These are phyloP conservation scores for Fragaria iinumae DNA, from an alignment of 306 rosid genomes.

Conservation along the genomic window DNA sequence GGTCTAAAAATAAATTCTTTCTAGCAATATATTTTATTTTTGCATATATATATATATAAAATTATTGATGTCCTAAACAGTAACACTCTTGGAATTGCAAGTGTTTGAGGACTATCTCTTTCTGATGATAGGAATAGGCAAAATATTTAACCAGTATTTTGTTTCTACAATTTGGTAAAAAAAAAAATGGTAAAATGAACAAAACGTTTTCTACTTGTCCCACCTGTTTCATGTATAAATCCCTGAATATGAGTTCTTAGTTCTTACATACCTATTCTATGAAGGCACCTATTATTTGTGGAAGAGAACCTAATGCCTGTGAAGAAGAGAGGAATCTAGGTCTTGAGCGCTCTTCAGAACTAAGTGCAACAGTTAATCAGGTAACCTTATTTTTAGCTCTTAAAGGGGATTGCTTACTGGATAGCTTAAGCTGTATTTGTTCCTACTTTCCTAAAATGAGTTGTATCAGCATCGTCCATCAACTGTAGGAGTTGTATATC, in stretches of 20 bases:
- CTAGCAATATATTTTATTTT: neutral
- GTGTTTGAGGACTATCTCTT: constrained; percentile 23
- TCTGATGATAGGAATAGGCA: neutral
- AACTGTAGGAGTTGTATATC: constrained; percentile 6
- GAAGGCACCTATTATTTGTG: constrained; percentile 87
- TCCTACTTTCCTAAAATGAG: constrained; percentile 9
- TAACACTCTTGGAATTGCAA: neutral
- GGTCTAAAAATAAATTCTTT: neutral
- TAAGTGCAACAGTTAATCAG: constrained; percentile 85
- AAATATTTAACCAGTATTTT: neutral
- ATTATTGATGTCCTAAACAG: neutral
- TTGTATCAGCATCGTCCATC: constrained; percentile 25
- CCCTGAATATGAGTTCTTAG: constrained; percentile 32
- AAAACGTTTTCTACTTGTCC: constrained; percentile 9
- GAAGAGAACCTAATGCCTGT: constrained; percentile 88
- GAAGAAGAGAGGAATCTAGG: constrained; percentile 84
- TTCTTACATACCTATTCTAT: constrained; percentile 26
- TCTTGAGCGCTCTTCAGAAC: constrained; percentile 72
- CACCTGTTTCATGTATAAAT: neutral
- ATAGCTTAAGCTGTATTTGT: constrained; percentile 7
- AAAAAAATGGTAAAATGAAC: neutral
- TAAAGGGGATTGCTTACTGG: neutral
- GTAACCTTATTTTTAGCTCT: constrained; percentile 24
- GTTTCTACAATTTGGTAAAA: neutral
- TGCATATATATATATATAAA: neutral